Conservation (phyloP, 345 rosid species). For the Cardamine resedifolia region DNA sequence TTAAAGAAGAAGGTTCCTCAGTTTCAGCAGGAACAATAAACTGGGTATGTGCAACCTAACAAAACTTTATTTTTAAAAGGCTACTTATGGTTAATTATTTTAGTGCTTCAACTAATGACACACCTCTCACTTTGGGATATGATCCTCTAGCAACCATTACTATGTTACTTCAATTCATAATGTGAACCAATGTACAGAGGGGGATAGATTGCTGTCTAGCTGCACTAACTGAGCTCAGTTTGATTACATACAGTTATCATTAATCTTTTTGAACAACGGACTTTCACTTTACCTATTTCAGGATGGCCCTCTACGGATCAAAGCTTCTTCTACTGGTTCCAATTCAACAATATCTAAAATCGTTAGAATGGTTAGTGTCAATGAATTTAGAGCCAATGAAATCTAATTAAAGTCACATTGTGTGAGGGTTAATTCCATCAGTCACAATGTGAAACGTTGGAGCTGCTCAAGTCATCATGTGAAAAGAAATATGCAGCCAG, state of each 20-base stretch:
- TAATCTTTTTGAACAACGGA: not conserved
- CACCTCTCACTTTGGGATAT: not conserved
- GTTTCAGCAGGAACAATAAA: constrained; percentile 96
- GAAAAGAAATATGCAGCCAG: constrained; percentile 5
- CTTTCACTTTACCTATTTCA: constrained; percentile 43
- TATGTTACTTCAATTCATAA: not conserved
- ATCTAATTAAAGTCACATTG: not conserved
- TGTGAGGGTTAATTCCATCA: constrained; percentile 11
- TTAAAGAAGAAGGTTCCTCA: constrained; percentile 66
- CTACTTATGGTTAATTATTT: not conserved
- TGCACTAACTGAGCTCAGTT: not conserved
- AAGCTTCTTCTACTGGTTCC: constrained; percentile 81
- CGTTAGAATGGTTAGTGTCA: constrained; percentile 67
- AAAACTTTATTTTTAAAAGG: not conserved
- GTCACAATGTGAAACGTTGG: not conserved
- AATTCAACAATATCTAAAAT: constrained; percentile 89
- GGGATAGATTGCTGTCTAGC: not conserved
- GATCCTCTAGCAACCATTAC: not conserved
- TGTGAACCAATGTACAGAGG: not conserved
- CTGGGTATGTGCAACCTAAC: constrained; percentile 56
- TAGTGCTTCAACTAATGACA: not conserved
- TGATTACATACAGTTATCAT: constrained; percentile 1
- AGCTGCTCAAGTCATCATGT: constrained; percentile 6
- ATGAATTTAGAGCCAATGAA: constrained; percentile 7
- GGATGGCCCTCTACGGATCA: constrained; percentile 93